These are phyloP conservation scores for Teunomyces atbi DNA, from an alignment of 805 yeast genomes.

Conservation along the genomic window DNA sequence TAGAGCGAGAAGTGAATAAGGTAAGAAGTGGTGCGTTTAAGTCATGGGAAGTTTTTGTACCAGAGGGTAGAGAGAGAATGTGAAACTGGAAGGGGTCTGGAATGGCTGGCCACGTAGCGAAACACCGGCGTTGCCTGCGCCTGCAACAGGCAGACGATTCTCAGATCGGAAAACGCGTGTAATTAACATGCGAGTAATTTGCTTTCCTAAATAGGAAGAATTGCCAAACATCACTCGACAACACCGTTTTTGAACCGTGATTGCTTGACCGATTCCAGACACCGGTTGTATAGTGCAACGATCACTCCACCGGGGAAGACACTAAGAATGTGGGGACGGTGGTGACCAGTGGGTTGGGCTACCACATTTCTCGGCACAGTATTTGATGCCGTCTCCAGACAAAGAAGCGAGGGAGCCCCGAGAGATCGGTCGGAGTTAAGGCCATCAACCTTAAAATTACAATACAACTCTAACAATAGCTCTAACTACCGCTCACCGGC, in stretches of 20 bases:
- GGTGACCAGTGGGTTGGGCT: no score
- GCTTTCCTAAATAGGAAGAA: constrained; percentile 13
- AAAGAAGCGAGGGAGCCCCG: no score
- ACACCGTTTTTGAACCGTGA: not conserved
- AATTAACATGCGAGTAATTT: constrained; percentile 13
- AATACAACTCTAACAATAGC: not conserved
- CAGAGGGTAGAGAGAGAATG: no score
- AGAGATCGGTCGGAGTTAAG: not conserved
- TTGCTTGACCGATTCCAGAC: not conserved
- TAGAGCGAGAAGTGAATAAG: no score
- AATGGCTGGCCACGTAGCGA: no score
- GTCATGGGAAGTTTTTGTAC: no score
- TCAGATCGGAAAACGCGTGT: constrained; percentile 8
- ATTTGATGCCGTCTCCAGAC: no score
- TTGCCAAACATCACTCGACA: constrained; percentile 1
- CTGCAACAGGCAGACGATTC: not conserved
- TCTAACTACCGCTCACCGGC: not conserved
- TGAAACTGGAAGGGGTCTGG: no score
- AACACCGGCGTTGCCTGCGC: not conserved
- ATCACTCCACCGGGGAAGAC: no score
- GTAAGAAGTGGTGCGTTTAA: no score
- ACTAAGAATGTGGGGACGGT: no score
- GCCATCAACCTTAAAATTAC: not conserved
- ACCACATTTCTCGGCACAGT: no score
- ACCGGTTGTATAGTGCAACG: not conserved